phyloP scores from a whole-genome alignment of 805 yeast genomes.

The Schwanniomyces polymorphus region DNA sequence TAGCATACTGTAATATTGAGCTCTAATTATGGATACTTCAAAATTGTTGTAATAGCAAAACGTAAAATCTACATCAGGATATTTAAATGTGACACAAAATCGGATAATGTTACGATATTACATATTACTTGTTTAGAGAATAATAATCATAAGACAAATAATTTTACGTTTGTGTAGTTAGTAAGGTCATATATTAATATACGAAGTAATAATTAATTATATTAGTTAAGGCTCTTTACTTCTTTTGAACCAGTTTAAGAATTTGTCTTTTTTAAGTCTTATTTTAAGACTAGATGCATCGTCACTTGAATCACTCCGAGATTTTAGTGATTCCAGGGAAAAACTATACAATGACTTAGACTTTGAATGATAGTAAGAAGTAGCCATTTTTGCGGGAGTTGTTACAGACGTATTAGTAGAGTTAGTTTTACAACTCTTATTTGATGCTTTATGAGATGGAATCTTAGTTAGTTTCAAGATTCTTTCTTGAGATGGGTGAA shows the following conservation, averaged over 20 bases:
- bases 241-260: conserved; percentile 25
- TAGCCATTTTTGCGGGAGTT: background rate
- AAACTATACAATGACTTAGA: conserved; percentile 15
- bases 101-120: too few species aligned
- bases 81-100: too few species aligned
- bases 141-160: too few species aligned
- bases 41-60: background rate
- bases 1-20: conserved; percentile 11
- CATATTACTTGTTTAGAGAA: too few species aligned
- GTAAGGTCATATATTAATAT: background rate
- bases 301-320: background rate
- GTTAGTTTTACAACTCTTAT: background rate
- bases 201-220: background rate
- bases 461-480: conserved; percentile 22
- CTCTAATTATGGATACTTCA: background rate
- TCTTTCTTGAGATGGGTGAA: conserved; percentile 20
- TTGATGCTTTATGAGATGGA: conserved; percentile 11
- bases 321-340: background rate
- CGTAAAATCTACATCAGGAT: too few species aligned
- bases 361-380: conserved; percentile 13
- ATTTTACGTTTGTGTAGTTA: background rate
- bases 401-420: conserved; percentile 2
- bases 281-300: conserved; percentile 10
- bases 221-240: conserved; percentile 1
- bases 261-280: conserved; percentile 15